phyloP scores from a whole-genome alignment of 768 basidiomycete species.

The Boletus edulis region DNA sequence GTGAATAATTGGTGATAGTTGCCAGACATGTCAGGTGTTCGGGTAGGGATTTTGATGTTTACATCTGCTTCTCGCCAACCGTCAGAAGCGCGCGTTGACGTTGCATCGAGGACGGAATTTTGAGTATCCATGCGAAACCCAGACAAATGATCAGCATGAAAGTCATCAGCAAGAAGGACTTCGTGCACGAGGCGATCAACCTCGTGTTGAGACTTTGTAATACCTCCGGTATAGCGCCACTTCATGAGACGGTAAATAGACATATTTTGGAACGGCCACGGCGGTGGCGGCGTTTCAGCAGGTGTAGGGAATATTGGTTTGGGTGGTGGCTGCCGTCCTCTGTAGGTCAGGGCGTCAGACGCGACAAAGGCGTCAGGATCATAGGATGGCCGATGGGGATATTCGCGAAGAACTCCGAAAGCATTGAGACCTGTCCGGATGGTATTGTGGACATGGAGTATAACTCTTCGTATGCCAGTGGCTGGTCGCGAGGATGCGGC shows the following conservation, averaged over 20 bases:
- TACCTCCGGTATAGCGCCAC: neutral
- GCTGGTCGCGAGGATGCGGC: neutral
- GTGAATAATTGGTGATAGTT: neutral
- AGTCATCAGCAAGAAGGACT: neutral
- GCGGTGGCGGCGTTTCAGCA: neutral
- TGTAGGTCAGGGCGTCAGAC: neutral
- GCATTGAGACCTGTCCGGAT: neutral
- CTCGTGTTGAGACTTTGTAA: neutral
- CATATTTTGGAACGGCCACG: neutral
- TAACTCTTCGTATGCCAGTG: neutral
- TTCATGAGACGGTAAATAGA: neutral
- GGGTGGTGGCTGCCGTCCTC: neutral
- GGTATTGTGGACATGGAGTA: neutral
- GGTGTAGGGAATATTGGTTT: neutral
- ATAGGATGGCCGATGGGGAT: neutral
- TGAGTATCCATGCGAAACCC: neutral
- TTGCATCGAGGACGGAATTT: neutral
- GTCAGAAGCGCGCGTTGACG: neutral
- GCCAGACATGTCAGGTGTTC: neutral
- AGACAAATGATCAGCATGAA: neutral
- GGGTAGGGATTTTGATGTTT: neutral
- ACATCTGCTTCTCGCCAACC: neutral
- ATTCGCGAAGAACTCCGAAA: neutral
- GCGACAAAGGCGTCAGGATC: neutral
- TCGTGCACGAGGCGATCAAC: neutral